These are phyloP conservation scores for Elasticomyces elasticus DNA, from an alignment of 495 filamentous ascomycete genomes.

Conservation along the genomic window DNA sequence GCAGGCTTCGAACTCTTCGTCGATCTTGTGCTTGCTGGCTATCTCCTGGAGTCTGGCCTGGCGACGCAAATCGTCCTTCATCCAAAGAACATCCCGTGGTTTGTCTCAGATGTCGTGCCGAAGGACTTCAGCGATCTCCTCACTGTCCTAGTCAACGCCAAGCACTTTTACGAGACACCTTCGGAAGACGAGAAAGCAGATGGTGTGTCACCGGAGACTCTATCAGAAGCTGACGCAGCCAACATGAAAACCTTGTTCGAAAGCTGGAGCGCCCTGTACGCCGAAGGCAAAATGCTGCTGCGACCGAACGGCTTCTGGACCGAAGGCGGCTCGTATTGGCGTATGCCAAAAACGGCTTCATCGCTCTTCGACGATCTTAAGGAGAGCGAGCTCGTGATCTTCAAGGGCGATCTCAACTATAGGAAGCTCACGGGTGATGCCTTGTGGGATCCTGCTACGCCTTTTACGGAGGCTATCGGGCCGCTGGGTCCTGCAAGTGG, in stretches of 20 bases:
- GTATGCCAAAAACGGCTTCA: slow-evolving; percentile 58
- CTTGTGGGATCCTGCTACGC: slow-evolving; percentile 81
- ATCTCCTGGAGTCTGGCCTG: slow-evolving; percentile 67
- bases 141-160: slow-evolving; percentile 60
- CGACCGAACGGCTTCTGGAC: slow-evolving; percentile 89
- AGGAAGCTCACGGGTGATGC: slow-evolving; percentile 83
- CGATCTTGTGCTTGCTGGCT: slow-evolving; percentile 83
- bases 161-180: slow-evolving; percentile 58
- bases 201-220: slow-evolving; percentile 43
- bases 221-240: slow-evolving; percentile 56
- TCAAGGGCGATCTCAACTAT: slow-evolving; percentile 97
- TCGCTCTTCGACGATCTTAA: slow-evolving; percentile 68
- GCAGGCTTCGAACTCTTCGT: slow-evolving; percentile 95
- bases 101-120: slow-evolving; percentile 88
- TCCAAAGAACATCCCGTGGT: slow-evolving; percentile 92
- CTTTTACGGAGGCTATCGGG: slow-evolving; percentile 77
- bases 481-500: slow-evolving; percentile 72
- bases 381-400: slow-evolving; percentile 77
- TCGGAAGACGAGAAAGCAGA: slow-evolving; percentile 54
- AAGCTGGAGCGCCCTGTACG: slow-evolving; percentile 69
- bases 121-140: slow-evolving; percentile 74
- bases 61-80: slow-evolving; percentile 84
- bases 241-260: slow-evolving; percentile 68
- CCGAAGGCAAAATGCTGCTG: slow-evolving; percentile 69
- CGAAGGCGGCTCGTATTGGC: slow-evolving; percentile 71